Base-by-base conservation (phyloP, 2,329 filamentous ascomycete species). In the Hymenoscyphus scutula region DNA sequence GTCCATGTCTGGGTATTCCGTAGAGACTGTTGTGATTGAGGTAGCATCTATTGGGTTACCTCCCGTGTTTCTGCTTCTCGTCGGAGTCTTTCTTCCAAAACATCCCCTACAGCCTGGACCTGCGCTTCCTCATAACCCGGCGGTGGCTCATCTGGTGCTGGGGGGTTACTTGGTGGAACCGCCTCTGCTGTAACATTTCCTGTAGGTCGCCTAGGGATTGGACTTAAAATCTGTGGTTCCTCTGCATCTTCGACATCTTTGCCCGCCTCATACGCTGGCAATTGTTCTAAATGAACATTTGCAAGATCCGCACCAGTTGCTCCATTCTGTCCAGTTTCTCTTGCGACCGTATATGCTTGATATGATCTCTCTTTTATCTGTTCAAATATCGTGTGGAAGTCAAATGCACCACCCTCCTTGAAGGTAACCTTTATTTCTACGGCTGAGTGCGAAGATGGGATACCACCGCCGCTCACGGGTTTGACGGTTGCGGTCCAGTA, bases 81-180 rank as follows among this genome's bases (percentile, higher is more conserved):
- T 54, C 89, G 88, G 67, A 93, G 82, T 64, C 89, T 90, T 69
- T 91, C 86, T 73, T 92, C 85, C 25, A 88, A 77, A 58, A 68
- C 66, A 77, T 79, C 73, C 80, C 77, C 81, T 30, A 88, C 75
- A 30, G 84, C 84, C 69, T 88, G 85, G n/a, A 83, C 87, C 76
- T 97, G 94, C 30, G 91, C 90, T 75, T 97, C 92, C 71, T 97
- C 92, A 73, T 98, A 98, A 38, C 87, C 90, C 57, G 94, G 94
- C 56, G 94, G 94, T 5, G 93, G 92, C 73, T 95, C 93, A 77
- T 87, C 71, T 71, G 91, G 78, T 77, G 62, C 79, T 76, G 62
- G 58, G 5, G 53, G 45, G 32, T 54, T 30, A 23, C 27, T 53
- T 13, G 57, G 27, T 25, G 59, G 25, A 6, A 27, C n/a, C 30